phyloP scores from a whole-genome alignment of 495 filamentous ascomycete genomes.

The Annulohypoxylon bovei region DNA sequence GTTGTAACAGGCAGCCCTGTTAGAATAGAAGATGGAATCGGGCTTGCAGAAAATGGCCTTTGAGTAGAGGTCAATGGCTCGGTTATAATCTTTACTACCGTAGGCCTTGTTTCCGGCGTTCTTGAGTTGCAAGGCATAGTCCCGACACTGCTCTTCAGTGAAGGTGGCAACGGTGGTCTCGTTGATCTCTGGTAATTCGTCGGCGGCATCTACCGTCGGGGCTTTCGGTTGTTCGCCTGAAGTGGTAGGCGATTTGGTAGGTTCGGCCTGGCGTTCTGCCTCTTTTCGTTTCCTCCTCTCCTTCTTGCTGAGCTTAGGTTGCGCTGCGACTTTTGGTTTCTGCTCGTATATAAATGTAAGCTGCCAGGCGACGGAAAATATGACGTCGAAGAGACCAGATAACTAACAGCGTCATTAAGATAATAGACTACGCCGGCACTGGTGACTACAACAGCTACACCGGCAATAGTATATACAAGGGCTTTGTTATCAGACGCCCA shows the following conservation, averaged over 20 bases:
- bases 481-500: slow-evolving; percentile 97
- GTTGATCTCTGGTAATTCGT: slow-evolving; percentile 86
- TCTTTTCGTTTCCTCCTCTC: slow-evolving; percentile 75
- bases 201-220: slow-evolving; percentile 70
- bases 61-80: slow-evolving; percentile 92
- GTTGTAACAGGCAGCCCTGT: slow-evolving; percentile 97
- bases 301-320: slow-evolving; percentile 61
- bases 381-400: slow-evolving; percentile 1
- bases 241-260: slow-evolving; percentile 51
- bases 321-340: slow-evolving; percentile 45
- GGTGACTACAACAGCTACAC: slow-evolving; percentile 89
- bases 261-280: slow-evolving; percentile 68
- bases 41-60: slow-evolving; percentile 96
- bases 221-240: slow-evolving; percentile 54
- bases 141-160: slow-evolving; percentile 78
- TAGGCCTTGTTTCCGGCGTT: slow-evolving; percentile 97
- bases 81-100: slow-evolving; percentile 86
- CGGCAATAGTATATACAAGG: slow-evolving; percentile 93
- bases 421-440: slow-evolving; percentile 94
- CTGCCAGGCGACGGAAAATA: neutral
- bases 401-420: slow-evolving; percentile 63
- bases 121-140: slow-evolving; percentile 90
- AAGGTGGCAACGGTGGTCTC: slow-evolving; percentile 77
- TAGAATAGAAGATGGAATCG: slow-evolving; percentile 98
- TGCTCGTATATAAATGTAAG: slow-evolving; percentile 21